Conservation (phyloP, 2,329 filamentous ascomycete species). For the Cadophora sp. region DNA sequence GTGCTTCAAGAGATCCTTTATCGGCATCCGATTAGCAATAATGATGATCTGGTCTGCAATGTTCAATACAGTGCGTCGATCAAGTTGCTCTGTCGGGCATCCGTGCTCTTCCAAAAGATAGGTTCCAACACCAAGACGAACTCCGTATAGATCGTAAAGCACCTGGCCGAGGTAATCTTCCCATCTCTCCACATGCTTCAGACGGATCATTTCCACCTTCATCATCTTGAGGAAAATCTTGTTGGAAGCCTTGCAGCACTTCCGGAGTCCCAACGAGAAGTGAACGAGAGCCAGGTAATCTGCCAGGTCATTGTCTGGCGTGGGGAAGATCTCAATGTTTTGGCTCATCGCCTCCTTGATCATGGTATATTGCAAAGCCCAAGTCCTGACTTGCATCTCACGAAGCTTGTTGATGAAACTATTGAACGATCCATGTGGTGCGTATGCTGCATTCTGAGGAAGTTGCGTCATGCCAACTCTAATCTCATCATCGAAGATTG, state of each 20-base stretch:
- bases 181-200: conserved; percentile 79
- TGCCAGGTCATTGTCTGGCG: conserved; percentile 74
- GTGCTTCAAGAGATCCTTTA: conserved; percentile 91
- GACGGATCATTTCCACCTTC: conserved; percentile 81
- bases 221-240: conserved; percentile 90
- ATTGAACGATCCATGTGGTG: conserved; percentile 52
- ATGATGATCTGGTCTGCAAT: conserved; percentile 84
- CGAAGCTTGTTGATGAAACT: conserved; percentile 73
- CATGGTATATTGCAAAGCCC: conserved; percentile 86
- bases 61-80: conserved; percentile 79
- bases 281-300: conserved; percentile 84
- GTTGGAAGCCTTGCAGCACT: conserved; percentile 83
- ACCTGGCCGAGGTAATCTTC: conserved; percentile 88
- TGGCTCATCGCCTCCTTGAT: conserved; percentile 78
- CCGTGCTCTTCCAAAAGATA: conserved; percentile 79
- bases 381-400: conserved; percentile 86
- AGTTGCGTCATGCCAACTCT: conserved; percentile 74
- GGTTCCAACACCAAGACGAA: conserved; percentile 74
- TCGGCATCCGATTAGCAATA: conserved; percentile 81
- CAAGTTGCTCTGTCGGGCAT: conserved; percentile 78
- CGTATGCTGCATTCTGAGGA: conserved; percentile 60
- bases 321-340: conserved; percentile 67
- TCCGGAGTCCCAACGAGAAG: conserved; percentile 81
- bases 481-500: conserved; percentile 86
- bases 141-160: conserved; percentile 80